phyloP scores from a whole-genome alignment of 139 green algal species.

The Picochlorum sp. region DNA sequence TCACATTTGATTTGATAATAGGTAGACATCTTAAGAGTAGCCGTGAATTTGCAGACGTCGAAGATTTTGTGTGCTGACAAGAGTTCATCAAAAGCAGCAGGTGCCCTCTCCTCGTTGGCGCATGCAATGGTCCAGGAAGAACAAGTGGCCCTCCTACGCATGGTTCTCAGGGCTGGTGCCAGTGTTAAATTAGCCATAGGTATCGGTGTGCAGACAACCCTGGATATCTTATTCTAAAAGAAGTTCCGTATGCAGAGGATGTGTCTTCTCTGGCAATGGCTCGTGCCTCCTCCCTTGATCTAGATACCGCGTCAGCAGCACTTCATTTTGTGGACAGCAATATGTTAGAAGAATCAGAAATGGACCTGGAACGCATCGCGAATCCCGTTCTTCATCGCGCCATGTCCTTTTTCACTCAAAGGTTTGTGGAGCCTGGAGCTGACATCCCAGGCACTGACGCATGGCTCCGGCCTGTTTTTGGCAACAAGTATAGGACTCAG shows the following conservation, averaged over 20 bases:
- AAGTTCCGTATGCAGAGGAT: not conserved
- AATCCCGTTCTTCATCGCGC: not conserved
- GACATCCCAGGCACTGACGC: not conserved
- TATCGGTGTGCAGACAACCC: not conserved
- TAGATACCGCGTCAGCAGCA: not conserved
- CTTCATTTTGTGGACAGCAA: not conserved
- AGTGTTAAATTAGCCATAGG: not conserved
- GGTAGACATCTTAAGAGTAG: no score
- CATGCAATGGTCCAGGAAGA: slow-evolving; percentile 2
- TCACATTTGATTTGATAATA: not conserved
- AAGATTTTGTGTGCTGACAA: slow-evolving; percentile 23
- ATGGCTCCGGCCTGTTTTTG: not conserved
- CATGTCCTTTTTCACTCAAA: not conserved
- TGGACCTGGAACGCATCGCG: not conserved
- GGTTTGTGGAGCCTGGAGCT: not conserved
- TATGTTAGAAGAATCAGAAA: not conserved
- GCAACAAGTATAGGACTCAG: not conserved
- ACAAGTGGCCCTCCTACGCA: slow-evolving; percentile 14
- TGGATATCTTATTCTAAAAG: not conserved
- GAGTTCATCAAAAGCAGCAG: not conserved
- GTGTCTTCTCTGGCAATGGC: not conserved
- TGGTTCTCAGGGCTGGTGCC: not conserved
- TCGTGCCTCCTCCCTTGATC: not conserved
- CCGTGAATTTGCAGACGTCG: not conserved
- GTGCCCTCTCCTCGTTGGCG: slow-evolving; percentile 16